Evolutionary conservation across 345 rosid species (phyloP), one percentile per base, ranked within the genome.

Genomic region (Abelmoschus esculentus): DNA sequence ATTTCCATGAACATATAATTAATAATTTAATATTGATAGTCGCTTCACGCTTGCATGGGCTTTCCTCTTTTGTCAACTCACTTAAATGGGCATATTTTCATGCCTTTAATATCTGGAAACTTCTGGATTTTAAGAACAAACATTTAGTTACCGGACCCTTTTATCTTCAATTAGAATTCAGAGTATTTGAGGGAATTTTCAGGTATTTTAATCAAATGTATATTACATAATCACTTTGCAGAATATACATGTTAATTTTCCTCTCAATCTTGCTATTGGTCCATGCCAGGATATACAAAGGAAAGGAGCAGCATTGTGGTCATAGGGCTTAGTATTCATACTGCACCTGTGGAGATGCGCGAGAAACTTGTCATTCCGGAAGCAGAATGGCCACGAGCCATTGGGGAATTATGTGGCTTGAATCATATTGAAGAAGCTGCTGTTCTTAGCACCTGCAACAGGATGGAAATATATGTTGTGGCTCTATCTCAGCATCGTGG

Each of bases 351-450:
- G 46, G 96, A 89, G 75, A 85, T 89, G 89, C 88, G 90, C 34
- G 96, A 89, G 77, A 89, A 89, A 78, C 87, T 89, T 14, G 91
- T 90, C 60, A 87, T 87, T 34, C 91, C 96, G 0, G 96, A 89
- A 76, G 89, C 96, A 69, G 96, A 89, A 72, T 89, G 91, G 96
- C 91, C 91, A 7, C 78, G 87, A 78, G 91, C 88, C 55, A 89
- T 87, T 17, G 90, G 73, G 36, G 97, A 91, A 75, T 79, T 91
- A 11, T 95, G 97, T 52, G 74, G 73, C 70, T 85, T 95, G 82
- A 95, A 95, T 80, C 99, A 95, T 70, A 91, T 95, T 8, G 89
- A 87, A 72, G 91, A 86, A 78, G 91, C 91, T 67, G 90, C 95
- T 61, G 90, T 89, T 7, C 95, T 89, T 61, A 89, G 95, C 79